A percentile compares a stretch with the other conserved stretches of the same genome.
phyloP scores from a whole-genome alignment of 192 early-diverging fungal genomes.

The Rhizoclosmatium globosum region DNA sequence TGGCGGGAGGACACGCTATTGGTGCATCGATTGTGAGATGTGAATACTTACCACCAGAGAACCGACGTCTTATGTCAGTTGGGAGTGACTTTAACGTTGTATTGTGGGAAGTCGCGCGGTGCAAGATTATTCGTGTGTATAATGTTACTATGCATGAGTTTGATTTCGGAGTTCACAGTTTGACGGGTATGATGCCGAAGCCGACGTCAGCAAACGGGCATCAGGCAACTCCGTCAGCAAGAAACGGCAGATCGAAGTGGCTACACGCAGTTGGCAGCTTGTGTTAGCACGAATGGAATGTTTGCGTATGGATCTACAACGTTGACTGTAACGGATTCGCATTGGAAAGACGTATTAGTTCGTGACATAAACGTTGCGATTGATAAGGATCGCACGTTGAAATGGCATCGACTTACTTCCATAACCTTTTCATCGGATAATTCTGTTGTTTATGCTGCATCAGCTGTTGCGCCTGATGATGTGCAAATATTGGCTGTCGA shows the following conservation, averaged over 20 bases:
- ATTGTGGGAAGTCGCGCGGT: slow-evolving; percentile 42
- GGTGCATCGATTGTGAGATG: slow-evolving; percentile 18
- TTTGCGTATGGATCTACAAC: slow-evolving; percentile 35
- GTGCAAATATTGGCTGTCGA: slow-evolving; percentile 38
- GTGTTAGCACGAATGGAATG: slow-evolving; percentile 25
- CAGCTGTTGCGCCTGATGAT: slow-evolving; percentile 34
- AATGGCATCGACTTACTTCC: slow-evolving; percentile 40
- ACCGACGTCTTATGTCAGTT: slow-evolving; percentile 36
- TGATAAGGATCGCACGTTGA: slow-evolving; percentile 28
- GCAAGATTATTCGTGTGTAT: slow-evolving; percentile 30
- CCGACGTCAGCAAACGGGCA: neutral
- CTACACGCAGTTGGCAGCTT: slow-evolving; percentile 16
- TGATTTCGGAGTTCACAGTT: slow-evolving; percentile 7
- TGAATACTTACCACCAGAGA: slow-evolving; percentile 39
- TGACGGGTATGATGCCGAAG: slow-evolving; percentile 5
- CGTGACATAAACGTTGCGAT: slow-evolving; percentile 20
- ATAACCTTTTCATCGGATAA: slow-evolving; percentile 27
- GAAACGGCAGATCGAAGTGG: too few relatives aligned
- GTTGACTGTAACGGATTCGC: slow-evolving; percentile 25
- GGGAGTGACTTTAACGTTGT: slow-evolving; percentile 31
- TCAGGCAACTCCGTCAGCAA: neutral
- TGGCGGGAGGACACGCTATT: slow-evolving; percentile 20
- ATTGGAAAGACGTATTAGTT: slow-evolving; percentile 31
- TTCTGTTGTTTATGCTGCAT: slow-evolving; percentile 28
- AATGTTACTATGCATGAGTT: slow-evolving; percentile 8